Evolutionary conservation across 208 protist genomes (phyloP).

Genomic region (Leishmania tarentolae): DNA sequence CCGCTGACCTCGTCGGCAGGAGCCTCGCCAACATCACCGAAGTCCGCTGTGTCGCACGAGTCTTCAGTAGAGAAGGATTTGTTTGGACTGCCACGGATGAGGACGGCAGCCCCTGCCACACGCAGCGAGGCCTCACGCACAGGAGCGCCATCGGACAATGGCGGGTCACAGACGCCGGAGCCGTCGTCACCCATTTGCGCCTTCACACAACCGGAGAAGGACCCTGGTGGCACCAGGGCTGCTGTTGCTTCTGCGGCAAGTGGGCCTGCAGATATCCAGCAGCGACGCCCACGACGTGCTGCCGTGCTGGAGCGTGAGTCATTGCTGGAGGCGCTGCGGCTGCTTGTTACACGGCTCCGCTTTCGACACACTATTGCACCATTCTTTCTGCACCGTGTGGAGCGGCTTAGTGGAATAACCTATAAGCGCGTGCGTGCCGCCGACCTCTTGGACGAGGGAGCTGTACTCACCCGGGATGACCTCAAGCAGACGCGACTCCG

Average conservation of each 20-base stretch:
- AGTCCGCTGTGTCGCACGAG: background rate
- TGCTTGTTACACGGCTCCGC: slow-evolving; percentile 41
- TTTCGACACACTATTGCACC: slow-evolving; percentile 65
- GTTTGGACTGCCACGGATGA: background rate
- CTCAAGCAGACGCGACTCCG: slow-evolving; percentile 40
- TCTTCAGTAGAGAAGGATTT: background rate
- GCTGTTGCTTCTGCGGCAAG: background rate
- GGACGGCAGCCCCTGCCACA: background rate
- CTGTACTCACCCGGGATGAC: slow-evolving; percentile 45
- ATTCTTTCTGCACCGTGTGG: slow-evolving; percentile 64
- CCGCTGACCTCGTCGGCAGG: background rate
- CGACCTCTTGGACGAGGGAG: slow-evolving; percentile 36
- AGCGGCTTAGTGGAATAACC: slow-evolving; percentile 63
- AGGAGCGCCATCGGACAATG: background rate
- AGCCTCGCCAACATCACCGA: background rate
- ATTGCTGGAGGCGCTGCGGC: slow-evolving; percentile 48
- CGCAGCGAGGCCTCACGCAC: slow-evolving; percentile 2
- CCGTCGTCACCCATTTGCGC: background rate
- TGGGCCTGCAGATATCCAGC: background rate
- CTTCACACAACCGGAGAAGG: background rate
- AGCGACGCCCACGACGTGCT: background rate
- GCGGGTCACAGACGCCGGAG: background rate
- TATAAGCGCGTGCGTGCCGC: slow-evolving; percentile 54
- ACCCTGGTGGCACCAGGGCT: background rate
- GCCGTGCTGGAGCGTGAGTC: slow-evolving; percentile 34